A percentile compares a stretch with the other conserved stretches of the same genome.
Evolutionary conservation across 495 filamentous ascomycete genomes (phyloP).

Genomic region (Penicillium coprophilum): DNA sequence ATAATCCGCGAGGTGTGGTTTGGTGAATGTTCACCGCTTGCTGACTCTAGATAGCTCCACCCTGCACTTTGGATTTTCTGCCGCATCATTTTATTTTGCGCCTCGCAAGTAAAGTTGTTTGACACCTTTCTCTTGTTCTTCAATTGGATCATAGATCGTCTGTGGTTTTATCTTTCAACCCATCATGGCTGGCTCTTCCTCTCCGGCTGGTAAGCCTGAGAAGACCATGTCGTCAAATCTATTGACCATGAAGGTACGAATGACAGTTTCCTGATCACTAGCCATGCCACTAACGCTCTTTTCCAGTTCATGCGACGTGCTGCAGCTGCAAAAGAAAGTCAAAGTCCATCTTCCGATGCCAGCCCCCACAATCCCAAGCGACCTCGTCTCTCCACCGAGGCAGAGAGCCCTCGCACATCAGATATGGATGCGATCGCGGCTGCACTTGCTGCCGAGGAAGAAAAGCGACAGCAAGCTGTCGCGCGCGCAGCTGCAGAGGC

Average conservation of each 20-base stretch:
- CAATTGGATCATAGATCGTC: not conserved
- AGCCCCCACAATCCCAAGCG: slow-evolving; percentile 43
- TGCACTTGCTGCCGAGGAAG: slow-evolving; percentile 72
- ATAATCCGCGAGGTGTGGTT: slow-evolving; percentile 37
- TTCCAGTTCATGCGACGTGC: slow-evolving; percentile 91
- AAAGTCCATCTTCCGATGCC: slow-evolving; percentile 38
- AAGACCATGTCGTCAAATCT: slow-evolving; percentile 89
- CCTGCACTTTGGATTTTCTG: slow-evolving; percentile 21
- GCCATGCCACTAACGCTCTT: slow-evolving; percentile 12
- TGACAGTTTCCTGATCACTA: slow-evolving; percentile 4
- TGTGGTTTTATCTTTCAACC: slow-evolving; percentile 24
- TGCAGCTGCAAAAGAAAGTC: slow-evolving; percentile 50
- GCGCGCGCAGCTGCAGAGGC: slow-evolving; percentile 68
- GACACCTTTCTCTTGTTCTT: slow-evolving; percentile 2
- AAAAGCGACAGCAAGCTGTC: slow-evolving; percentile 68
- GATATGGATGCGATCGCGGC: slow-evolving; percentile 62
- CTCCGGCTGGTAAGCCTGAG: slow-evolving; percentile 40
- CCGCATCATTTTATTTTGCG: slow-evolving; percentile 20
- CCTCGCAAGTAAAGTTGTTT: not conserved
- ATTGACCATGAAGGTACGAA: slow-evolving; percentile 80
- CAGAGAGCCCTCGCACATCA: slow-evolving; percentile 33
- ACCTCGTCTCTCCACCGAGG: slow-evolving; percentile 40
- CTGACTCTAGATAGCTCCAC: slow-evolving; percentile 10
- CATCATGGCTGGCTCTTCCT: slow-evolving; percentile 37
- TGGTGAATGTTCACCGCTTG: slow-evolving; percentile 24